Conservation (phyloP, 2,329 filamentous ascomycete species). For the Aureobasidium sp. region DNA sequence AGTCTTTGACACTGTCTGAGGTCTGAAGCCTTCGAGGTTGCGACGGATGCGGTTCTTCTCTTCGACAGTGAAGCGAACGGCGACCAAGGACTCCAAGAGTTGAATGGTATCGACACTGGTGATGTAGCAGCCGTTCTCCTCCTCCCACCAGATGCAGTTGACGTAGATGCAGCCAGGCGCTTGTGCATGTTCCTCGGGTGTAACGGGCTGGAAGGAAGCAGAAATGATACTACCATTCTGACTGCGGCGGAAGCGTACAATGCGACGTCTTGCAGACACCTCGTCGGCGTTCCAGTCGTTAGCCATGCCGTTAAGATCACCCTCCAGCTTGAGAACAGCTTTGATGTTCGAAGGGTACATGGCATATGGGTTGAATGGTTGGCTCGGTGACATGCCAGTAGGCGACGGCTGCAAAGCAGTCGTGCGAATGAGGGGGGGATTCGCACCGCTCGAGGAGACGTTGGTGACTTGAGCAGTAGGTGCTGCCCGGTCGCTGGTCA, state of each 20-base stretch:
- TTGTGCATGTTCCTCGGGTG: slow-evolving; percentile 59
- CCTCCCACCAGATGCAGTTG: slow-evolving; percentile 95
- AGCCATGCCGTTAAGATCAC: slow-evolving; percentile 77
- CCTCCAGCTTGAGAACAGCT: slow-evolving; percentile 74
- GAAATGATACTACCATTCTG: slow-evolving; percentile 77
- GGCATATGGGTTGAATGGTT: slow-evolving; percentile 65
- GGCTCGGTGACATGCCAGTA: slow-evolving; percentile 36
- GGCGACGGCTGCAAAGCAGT: slow-evolving; percentile 52
- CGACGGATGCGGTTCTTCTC: slow-evolving; percentile 97
- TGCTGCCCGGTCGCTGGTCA: slow-evolving; percentile 34
- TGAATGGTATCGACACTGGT: slow-evolving; percentile 96
- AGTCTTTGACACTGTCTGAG: slow-evolving; percentile 85
- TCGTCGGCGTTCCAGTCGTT: slow-evolving; percentile 78
- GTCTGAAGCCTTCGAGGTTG: slow-evolving; percentile 90
- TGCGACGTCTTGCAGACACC: slow-evolving; percentile 65
- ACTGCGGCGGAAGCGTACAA: slow-evolving; percentile 79
- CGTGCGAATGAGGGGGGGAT: slow-evolving; percentile 58
- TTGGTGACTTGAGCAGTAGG: slow-evolving; percentile 29
- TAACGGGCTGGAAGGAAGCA: slow-evolving; percentile 69
- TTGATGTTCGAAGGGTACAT: slow-evolving; percentile 66
- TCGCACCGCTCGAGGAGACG: slow-evolving; percentile 34
- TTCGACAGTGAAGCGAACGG: slow-evolving; percentile 81
- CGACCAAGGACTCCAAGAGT: slow-evolving; percentile 85
- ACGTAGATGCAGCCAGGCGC: slow-evolving; percentile 82
- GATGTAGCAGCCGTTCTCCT: slow-evolving; percentile 83